Evolutionary conservation across 495 filamentous ascomycete species (phyloP), one percentile per base, ranked within the genome.

Genomic region (Lophium mytilinum): DNA sequence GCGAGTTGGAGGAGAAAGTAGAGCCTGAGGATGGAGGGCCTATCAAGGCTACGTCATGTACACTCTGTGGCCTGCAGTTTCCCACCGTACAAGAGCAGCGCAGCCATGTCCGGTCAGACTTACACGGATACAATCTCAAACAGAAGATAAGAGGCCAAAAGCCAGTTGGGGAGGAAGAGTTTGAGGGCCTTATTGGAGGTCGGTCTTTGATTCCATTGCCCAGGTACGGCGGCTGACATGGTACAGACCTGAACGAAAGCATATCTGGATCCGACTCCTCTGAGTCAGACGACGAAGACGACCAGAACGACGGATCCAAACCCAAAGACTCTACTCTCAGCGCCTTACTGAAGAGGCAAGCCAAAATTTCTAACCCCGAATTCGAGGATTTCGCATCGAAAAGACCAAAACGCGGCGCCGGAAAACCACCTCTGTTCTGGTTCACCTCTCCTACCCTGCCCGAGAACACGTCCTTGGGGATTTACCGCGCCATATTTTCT

Each of bases 121-220:
- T 92, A 46, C 93, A 98, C 71, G 79, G 85, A 53, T 97, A 96
- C 71, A 98, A 98, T 68, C 68, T 96, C 48, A 96, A 95, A 69
- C 89, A 88, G 66, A 92, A 88, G 73, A 71, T 95, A 36, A 78
- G 84, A 52, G 88, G 87, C 0, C 77, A 75, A 45, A 75, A 74
- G 10, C 73, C 83, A 0, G 83, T 96, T 1, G 78, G 80, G 10
- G 93, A 97, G 55, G 62, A 63, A 10, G 86, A 95, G 43, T 97
- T 97, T 54, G 86, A 88, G 63, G 87, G 84, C 66, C 79, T 96
- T 11, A 74, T 96, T 10, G 89, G 83, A 15, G 69, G 71, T 67
- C 64, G 39, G 45, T 48, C 42, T 50, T 19, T 24, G 12, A 4
- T 42, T 41, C 24, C 34, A 50, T 18, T 1, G 30, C 10, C 34